These are phyloP conservation scores for Blepharisma stoltei DNA, from an alignment of 73 alveolate genomes.

Conservation along the genomic window DNA sequence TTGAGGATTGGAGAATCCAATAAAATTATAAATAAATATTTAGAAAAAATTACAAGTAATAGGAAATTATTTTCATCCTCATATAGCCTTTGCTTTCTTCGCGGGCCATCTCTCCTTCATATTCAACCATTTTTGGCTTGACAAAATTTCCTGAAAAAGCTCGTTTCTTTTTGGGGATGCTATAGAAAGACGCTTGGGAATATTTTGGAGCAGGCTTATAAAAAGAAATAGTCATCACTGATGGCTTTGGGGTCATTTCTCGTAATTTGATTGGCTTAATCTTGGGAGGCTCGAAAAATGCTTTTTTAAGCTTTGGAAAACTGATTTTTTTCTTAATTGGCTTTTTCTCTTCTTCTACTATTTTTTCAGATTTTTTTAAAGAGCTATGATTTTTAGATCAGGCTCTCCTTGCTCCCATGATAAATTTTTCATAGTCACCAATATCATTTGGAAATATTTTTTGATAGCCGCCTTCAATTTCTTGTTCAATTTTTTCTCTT, in stretches of 20 bases:
- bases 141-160: not conserved
- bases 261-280: too few species aligned
- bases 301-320: not conserved
- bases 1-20: too few species aligned
- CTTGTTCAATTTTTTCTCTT: slow-evolving; percentile 18
- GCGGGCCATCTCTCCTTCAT: not conserved
- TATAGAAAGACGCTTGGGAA: too few species aligned
- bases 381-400: not conserved
- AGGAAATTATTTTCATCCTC: not conserved
- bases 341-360: not conserved
- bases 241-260: too few species aligned
- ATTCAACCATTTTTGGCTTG: not conserved
- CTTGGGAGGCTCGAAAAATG: not conserved
- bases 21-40: too few species aligned
- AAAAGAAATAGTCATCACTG: too few species aligned
- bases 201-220: too few species aligned
- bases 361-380: not conserved
- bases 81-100: slow-evolving; percentile 16
- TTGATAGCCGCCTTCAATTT: slow-evolving; percentile 1
- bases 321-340: not conserved
- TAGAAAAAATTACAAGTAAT: too few species aligned
- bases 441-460: slow-evolving; percentile 1
- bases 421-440: not conserved
- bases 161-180: not conserved
- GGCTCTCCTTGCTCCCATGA: not conserved